Base-by-base conservation (phyloP, 2,329 filamentous ascomycete genomes). In the Penicillium corylophilum region DNA sequence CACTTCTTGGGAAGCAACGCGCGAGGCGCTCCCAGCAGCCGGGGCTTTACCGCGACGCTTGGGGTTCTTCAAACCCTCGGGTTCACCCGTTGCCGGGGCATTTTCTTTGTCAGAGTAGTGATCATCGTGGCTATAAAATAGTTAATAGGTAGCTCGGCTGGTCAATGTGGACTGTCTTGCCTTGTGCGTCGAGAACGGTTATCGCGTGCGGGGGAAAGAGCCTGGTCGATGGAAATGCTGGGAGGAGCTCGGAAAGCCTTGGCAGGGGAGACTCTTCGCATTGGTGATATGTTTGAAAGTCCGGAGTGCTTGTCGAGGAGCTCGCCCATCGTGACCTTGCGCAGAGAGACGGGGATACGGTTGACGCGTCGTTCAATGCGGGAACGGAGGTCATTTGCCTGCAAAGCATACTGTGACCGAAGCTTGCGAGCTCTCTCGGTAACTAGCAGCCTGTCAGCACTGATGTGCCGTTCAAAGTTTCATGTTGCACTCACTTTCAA, bases 361-460 rank as follows among this genome's bases (percentile, higher is more conserved):
- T 96, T 96, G 70, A 97, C 82, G 73, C 94, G 89, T 75, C 95
- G 88, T 72, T 96, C 92, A 46, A 99, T 87, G 55, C 93, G 87
- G 54, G 90, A 86, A 55, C 88, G 84, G 35, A 97, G 81, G 56
- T 89, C 89, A 70, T 93, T 88, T 20, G 91, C 89, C 72, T 96
- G 92, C 9, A 95, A 81, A 53, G 88, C 87, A 75, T 95, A 96
- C 70, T 95, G 91, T 6, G 92, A 88, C 64, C 92, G 85, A 55
- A 97, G 79, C 71, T 93, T 91, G 62, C 93, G 84, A 55, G 90
- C 89, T 69, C 92, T 85, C 74, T 95, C 89, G 16, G 89, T 91
- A 60, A 96, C 91, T 96, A 61, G 29, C 47, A 44, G 24, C 43
- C 44, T 29, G 50, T 61, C 43, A 67, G 46, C 40, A 41, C 7